Evolutionary conservation across 129 eudicot species (phyloP), one percentile per base, ranked within the genome.

Genomic region (Centrapalus pauciflorus): DNA sequence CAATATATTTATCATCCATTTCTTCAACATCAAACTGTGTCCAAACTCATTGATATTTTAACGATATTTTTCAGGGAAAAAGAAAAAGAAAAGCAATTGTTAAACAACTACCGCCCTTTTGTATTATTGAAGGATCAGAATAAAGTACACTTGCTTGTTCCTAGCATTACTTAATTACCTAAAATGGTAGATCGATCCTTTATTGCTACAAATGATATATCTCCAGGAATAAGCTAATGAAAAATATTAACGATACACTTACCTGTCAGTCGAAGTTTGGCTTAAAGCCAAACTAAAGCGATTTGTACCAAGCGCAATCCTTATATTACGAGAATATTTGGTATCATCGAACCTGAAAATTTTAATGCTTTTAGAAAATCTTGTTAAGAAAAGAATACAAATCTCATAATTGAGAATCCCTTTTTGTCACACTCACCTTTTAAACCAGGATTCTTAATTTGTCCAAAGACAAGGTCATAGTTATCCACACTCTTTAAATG

Each of bases 211-310:
- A 41, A 25, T 25, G 56, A 63, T 1, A 34, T 48, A 48, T 40
- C 69, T 64, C 26, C 37, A 40, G 26, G 55, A 64, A 64, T 64
- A 64, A 64, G 40, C 55, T 19, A 9, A 27, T 26, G 35, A 43
- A 41, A 24, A 41, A 32, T 8, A 24, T 64, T 64, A n/a, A n/a
- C n/a, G 33, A 43, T 64, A 41, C 40, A 11, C 69, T 27, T n/a
- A 41, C 26, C 7, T 64, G 55, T 64, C 40, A 43, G 51, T 64
- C 26, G 2, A 43, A 64, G 69, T 40, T 41, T 9, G 69, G 69
- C 35, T 43, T 24, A 3, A 25, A 1, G 12, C 55, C 69, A 25
- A 43, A 34, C 26, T 41, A 64, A 43, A 43, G 34, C 13, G 23
- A 37, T 24, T 62, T 26, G 33, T 62, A 23, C 54, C 68, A 40